Conservation (phyloP, 169 alveolate species). For the Perkinsus olseni region DNA sequence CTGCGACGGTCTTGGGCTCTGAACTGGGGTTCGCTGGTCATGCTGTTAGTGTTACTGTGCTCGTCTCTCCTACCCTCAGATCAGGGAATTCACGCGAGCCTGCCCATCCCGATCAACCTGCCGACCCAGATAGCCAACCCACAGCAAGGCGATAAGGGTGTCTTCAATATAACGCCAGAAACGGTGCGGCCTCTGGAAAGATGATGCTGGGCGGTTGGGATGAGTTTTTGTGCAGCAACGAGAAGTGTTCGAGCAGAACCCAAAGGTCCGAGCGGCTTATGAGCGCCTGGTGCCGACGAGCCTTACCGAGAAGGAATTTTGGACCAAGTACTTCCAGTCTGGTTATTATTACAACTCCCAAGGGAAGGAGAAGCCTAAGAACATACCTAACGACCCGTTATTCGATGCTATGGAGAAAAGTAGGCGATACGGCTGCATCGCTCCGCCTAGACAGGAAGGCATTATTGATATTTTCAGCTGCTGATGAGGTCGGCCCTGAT, state of each 20-base stretch:
- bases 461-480: not conserved
- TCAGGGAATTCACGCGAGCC: not conserved
- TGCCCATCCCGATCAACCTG: not conserved
- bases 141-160: not conserved
- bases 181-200: not conserved
- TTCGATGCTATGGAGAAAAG: not conserved
- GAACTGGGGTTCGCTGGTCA: too few relatives aligned
- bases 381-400: not conserved
- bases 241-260: not conserved
- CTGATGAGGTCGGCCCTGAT: not conserved
- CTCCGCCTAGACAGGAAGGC: not conserved
- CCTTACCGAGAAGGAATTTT: not conserved
- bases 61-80: too few relatives aligned
- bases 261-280: not conserved
- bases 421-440: not conserved
- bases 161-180: not conserved
- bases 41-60: too few relatives aligned
- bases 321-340: not conserved
- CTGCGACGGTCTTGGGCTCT: too few relatives aligned
- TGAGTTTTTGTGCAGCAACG: not conserved
- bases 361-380: not conserved
- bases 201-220: not conserved
- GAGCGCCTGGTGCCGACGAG: not conserved
- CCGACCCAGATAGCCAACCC: not conserved
- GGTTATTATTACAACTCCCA: not conserved